Percentiles rank a stretch among this genome's conserved stretches.
These are phyloP conservation scores for Neurospora sp. DNA, from an alignment of 495 filamentous ascomycete genomes.

Conservation along the genomic window DNA sequence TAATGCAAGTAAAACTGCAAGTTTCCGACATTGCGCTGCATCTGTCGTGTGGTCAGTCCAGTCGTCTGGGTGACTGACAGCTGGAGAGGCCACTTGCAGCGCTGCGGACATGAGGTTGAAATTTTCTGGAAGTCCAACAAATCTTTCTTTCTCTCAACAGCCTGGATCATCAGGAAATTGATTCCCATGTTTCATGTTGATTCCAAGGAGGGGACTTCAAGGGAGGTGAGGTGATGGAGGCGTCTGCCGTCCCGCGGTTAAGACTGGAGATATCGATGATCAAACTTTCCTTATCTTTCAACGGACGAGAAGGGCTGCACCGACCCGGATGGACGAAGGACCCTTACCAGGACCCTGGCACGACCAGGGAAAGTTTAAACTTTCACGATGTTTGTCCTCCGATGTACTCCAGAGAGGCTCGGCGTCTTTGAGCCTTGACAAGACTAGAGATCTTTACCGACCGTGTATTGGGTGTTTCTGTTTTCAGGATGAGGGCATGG, in stretches of 20 bases:
- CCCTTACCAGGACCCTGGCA: not conserved
- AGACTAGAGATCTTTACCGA: not conserved
- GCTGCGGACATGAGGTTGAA: not conserved
- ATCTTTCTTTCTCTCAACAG: not conserved
- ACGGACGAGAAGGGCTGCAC: not conserved
- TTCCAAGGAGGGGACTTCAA: not conserved
- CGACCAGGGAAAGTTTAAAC: not conserved
- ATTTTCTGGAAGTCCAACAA: not conserved
- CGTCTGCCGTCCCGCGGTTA: not conserved
- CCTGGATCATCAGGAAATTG: not conserved
- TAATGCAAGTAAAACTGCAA: not conserved
- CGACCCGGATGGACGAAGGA: not conserved
- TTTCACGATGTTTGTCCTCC: not conserved
- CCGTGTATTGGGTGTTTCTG: not conserved
- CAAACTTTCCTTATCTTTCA: not conserved
- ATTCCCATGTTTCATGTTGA: not conserved
- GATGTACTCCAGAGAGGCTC: not conserved
- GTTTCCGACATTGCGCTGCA: not conserved
- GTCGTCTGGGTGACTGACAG: not conserved
- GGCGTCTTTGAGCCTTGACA: not conserved
- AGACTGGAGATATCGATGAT: not conserved
- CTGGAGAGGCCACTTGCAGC: not conserved
- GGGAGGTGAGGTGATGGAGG: not conserved
- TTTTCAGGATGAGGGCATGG: not conserved
- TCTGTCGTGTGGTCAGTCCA: not conserved